These are phyloP conservation scores for Aspergillus persii DNA, from an alignment of 2,329 filamentous ascomycete species.

Conservation along the genomic window DNA sequence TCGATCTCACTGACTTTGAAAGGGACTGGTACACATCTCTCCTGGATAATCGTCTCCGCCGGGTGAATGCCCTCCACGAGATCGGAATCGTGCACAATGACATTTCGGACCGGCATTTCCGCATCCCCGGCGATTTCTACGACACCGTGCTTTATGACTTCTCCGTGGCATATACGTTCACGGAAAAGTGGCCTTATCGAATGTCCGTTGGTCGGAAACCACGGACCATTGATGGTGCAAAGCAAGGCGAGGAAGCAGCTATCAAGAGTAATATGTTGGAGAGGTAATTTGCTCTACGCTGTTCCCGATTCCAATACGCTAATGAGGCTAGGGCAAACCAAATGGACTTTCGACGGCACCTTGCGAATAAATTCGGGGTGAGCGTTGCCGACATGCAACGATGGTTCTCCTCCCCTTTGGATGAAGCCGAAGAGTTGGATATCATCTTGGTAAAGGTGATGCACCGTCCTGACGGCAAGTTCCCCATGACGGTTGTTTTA, in stretches of 20 bases:
- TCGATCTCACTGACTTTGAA: neutral
- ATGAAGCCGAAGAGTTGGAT: neutral
- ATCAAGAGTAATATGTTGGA: neutral
- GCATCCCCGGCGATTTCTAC: slow-evolving; percentile 14
- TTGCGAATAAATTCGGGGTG: neutral
- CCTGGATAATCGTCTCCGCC: neutral
- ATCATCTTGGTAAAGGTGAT: neutral
- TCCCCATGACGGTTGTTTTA: neutral
- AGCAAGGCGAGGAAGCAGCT: neutral
- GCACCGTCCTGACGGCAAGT: neutral
- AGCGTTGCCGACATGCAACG: neutral
- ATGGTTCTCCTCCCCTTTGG: neutral
- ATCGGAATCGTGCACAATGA: slow-evolving; percentile 6
- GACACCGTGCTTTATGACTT: slow-evolving; percentile 17
- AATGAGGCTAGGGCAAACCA: neutral
- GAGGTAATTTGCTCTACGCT: no score
- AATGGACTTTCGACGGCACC: neutral
- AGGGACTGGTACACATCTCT: neutral
- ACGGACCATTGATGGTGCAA: neutral
- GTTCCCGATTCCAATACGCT: neutral
- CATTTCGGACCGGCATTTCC: slow-evolving; percentile 17
- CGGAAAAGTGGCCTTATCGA: neutral
- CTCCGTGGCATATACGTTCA: neutral
- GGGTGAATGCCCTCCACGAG: neutral
- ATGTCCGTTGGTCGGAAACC: neutral